These are phyloP conservation scores for Plasmodium gallinaceum DNA, from an alignment of 169 alveolate species.

Conservation along the genomic window DNA sequence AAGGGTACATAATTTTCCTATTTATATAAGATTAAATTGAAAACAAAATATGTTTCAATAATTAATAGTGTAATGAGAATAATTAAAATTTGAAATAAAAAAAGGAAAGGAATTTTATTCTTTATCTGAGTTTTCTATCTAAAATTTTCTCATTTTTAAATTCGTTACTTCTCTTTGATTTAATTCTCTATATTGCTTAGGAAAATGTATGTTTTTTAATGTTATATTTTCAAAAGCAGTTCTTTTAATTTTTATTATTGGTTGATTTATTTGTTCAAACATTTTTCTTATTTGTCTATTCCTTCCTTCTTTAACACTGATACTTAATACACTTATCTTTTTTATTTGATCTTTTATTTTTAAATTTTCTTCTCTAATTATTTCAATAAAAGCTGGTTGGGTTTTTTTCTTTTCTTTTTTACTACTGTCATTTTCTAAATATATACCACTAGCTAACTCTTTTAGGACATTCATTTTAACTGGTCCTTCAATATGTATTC, in stretches of 20 bases:
- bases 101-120: too few relatives aligned
- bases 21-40: too few relatives aligned
- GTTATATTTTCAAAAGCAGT: slow-evolving; percentile 76
- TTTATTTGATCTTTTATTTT: slow-evolving; percentile 55
- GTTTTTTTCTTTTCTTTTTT: slow-evolving; percentile 24
- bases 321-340: slow-evolving; percentile 49
- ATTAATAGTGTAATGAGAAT: too few relatives aligned
- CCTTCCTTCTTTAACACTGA: slow-evolving; percentile 76
- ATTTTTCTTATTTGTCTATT: slow-evolving; percentile 74
- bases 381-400: slow-evolving; percentile 75
- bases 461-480: slow-evolving; percentile 53
- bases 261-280: slow-evolving; percentile 77
- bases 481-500: slow-evolving; percentile 67
- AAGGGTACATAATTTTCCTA: too few relatives aligned
- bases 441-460: slow-evolving; percentile 62
- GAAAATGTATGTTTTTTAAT: slow-evolving; percentile 46
- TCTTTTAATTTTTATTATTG: slow-evolving; percentile 72
- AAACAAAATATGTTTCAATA: too few relatives aligned
- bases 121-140: neutral
- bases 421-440: slow-evolving; percentile 30
- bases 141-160: slow-evolving; percentile 48
- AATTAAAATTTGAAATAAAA: too few relatives aligned
- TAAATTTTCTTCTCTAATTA: slow-evolving; percentile 61
- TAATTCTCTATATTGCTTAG: slow-evolving; percentile 72
- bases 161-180: slow-evolving; percentile 33